phyloP scores from a whole-genome alignment of 2,329 filamentous ascomycete species.

The Sarocladium brachiariae region DNA sequence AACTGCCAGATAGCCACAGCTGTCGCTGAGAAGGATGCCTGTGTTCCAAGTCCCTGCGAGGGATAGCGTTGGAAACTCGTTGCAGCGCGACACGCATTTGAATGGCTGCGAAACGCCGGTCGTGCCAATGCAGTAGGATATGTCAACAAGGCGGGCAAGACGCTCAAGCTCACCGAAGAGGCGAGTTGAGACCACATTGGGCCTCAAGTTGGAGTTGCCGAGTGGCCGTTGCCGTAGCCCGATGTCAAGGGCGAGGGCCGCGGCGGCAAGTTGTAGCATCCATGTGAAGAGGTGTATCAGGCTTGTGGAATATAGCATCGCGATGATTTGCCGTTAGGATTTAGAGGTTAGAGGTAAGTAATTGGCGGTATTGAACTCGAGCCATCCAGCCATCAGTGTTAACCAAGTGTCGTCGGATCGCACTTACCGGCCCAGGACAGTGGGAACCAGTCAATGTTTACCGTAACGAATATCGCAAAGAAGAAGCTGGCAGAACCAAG shows the following conservation, averaged over 20 bases:
- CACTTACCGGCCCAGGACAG: not conserved
- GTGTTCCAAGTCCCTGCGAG: constrained; percentile 87
- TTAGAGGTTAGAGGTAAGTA: not conserved
- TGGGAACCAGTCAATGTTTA: not conserved
- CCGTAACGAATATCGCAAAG: not conserved
- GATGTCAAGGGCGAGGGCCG: constrained; percentile 11
- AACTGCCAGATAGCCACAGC: constrained; percentile 89
- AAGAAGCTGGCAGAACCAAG: too few species aligned
- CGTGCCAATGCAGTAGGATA: constrained; percentile 85
- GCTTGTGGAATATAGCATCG: not conserved
- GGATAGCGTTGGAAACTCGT: constrained; percentile 73
- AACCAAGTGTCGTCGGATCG: not conserved
- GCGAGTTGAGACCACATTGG: constrained; percentile 41
- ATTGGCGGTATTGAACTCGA: not conserved
- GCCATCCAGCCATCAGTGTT: not conserved
- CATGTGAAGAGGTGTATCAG: not conserved
- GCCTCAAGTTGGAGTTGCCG: constrained; percentile 7
- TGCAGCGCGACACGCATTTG: constrained; percentile 74
- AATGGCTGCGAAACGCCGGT: constrained; percentile 81
- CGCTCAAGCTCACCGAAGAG: constrained; percentile 83
- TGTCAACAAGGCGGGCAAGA: constrained; percentile 84
- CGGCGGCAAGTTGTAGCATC: constrained; percentile 15
- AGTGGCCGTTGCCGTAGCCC: constrained; percentile 11
- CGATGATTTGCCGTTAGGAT: not conserved
- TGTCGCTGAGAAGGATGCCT: constrained; percentile 77